These are phyloP conservation scores for Tylopilus sp. DNA, from an alignment of 768 basidiomycete species.

Conservation along the genomic window DNA sequence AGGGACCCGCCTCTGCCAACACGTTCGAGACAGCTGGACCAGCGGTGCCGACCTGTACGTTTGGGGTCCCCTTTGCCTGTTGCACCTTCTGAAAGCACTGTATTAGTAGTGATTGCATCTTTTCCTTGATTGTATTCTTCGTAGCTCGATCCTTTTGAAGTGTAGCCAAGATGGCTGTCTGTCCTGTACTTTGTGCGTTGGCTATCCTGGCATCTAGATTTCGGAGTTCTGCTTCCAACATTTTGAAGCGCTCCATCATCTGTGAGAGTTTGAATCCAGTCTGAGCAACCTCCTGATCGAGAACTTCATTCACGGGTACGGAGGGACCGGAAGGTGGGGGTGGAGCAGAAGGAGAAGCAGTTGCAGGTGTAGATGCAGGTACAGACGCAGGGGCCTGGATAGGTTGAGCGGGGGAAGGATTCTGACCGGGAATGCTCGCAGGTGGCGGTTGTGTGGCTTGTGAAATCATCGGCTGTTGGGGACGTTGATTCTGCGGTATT, in stretches of 20 bases:
- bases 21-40: conserved; percentile 2
- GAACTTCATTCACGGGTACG: conserved; percentile 1
- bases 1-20: conserved; percentile 7
- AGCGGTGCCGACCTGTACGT: conserved; percentile 1
- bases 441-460: conserved; percentile 21
- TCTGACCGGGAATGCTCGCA: background rate
- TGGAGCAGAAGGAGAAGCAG: conserved; percentile 8
- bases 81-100: conserved; percentile 15
- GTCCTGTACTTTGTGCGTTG: conserved; percentile 16
- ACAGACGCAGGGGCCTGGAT: conserved; percentile 2
- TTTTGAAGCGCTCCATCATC: conserved; percentile 22
- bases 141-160: conserved; percentile 9
- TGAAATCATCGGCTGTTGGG: conserved; percentile 15
- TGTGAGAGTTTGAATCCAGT: conserved; percentile 17
- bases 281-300: conserved; percentile 14
- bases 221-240: conserved; percentile 15
- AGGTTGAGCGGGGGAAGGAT: conserved; percentile 8
- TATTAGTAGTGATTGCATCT: conserved; percentile 13
- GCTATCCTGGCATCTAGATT: conserved; percentile 14
- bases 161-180: conserved; percentile 6
- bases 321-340: conserved; percentile 9
- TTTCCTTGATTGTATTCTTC: conserved; percentile 5
- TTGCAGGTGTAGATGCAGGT: conserved; percentile 5
- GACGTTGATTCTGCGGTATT: conserved; percentile 19
- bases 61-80: conserved; percentile 10